Conservation (phyloP, 345 rosid species). For the Populus nigra region DNA sequence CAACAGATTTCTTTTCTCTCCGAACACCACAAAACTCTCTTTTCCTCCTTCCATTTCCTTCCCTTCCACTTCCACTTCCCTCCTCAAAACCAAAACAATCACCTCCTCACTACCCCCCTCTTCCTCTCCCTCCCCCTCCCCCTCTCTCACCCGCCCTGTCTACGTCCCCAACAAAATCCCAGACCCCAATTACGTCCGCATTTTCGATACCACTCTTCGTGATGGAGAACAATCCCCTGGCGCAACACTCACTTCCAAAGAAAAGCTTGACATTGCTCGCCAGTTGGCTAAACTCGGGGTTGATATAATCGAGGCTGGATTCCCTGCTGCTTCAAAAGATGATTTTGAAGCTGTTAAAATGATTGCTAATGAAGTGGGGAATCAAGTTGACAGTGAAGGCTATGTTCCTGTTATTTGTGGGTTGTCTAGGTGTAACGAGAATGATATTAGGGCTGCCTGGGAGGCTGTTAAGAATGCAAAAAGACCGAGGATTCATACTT, state of each 20-base stretch:
- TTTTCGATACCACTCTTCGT: slow-evolving; percentile 96
- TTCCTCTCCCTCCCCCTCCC: slow-evolving; percentile 4
- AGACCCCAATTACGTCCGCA: slow-evolving; percentile 71
- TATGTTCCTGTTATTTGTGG: slow-evolving; percentile 95
- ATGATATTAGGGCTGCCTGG: slow-evolving; percentile 76
- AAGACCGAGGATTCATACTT: slow-evolving; percentile 78
- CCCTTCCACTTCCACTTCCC: neutral
- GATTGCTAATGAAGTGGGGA: slow-evolving; percentile 76
- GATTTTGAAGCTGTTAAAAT: slow-evolving; percentile 82
- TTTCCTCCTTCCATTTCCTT: neutral
- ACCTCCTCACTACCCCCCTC: slow-evolving; percentile 11
- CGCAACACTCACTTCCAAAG: slow-evolving; percentile 87
- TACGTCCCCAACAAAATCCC: slow-evolving; percentile 71
- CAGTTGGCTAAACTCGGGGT: slow-evolving; percentile 85
- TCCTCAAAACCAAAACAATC: neutral
- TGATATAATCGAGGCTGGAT: slow-evolving; percentile 89
- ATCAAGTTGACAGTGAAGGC: slow-evolving; percentile 51
- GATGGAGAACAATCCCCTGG: slow-evolving; percentile 99
- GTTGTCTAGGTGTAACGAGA: slow-evolving; percentile 79
- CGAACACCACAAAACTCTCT: neutral
- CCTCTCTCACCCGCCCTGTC: slow-evolving; percentile 42
- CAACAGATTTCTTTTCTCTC: neutral
- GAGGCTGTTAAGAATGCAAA: slow-evolving; percentile 82
- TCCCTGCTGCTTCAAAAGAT: slow-evolving; percentile 85
- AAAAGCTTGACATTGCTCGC: slow-evolving; percentile 83